phyloP scores from a whole-genome alignment of 257 asterid genomes.

The Forsythia viridissima region DNA sequence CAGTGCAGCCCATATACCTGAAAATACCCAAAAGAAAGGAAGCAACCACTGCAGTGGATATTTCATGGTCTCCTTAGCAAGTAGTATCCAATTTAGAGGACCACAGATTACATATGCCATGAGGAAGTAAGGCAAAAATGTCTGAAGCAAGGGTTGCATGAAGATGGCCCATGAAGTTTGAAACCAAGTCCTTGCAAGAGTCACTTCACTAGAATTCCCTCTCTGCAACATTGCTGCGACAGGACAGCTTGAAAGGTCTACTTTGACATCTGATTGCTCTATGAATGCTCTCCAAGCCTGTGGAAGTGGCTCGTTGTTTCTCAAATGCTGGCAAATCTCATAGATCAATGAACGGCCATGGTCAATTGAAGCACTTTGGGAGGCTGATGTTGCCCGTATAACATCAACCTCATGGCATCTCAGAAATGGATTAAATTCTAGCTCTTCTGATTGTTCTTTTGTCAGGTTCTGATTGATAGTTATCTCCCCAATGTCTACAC shows the following conservation, averaged over 20 bases:
- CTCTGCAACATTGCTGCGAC: slow-evolving; percentile 39
- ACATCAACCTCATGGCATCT: slow-evolving; percentile 73
- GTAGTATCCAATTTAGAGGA: slow-evolving; percentile 45
- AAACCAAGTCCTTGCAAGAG: slow-evolving; percentile 57
- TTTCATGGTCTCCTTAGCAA: slow-evolving; percentile 25
- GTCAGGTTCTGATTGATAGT: slow-evolving; percentile 53
- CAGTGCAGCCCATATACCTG: slow-evolving; percentile 56
- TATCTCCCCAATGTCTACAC: slow-evolving; percentile 66
- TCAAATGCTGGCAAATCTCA: slow-evolving; percentile 76
- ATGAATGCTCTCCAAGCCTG: slow-evolving; percentile 78
- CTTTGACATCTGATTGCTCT: slow-evolving; percentile 79
- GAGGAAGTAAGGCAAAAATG: slow-evolving; percentile 64
- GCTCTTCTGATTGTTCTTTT: slow-evolving; percentile 57
- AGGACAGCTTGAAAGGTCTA: slow-evolving; percentile 85
- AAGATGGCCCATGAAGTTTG: slow-evolving; percentile 66
- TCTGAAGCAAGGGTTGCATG: slow-evolving; percentile 70
- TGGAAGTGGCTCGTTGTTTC: slow-evolving; percentile 79
- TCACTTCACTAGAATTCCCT: slow-evolving; percentile 34
- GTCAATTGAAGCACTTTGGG: slow-evolving; percentile 84
- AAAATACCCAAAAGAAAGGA: slow-evolving; percentile 68
- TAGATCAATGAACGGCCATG: slow-evolving; percentile 84
- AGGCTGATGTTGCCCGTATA: slow-evolving; percentile 68
- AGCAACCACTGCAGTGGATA: slow-evolving; percentile 56
- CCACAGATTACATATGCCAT: slow-evolving; percentile 44
- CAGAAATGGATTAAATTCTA: slow-evolving; percentile 74